Base-by-base conservation (phyloP, 805 yeast species). In the Nakazawaea wickerhamii region DNA sequence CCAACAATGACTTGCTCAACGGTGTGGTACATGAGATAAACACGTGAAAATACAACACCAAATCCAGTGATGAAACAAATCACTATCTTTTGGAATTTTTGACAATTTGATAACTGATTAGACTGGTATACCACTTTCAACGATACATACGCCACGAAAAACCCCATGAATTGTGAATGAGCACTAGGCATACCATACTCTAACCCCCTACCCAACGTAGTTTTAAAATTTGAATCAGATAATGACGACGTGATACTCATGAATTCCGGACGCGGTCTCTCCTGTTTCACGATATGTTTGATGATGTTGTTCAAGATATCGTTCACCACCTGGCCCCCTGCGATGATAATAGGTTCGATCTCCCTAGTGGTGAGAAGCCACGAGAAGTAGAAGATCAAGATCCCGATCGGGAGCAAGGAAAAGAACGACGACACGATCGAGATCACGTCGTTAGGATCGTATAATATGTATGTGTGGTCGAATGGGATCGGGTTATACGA, bases 151-250 rank as follows among this genome's bases (percentile, higher is more conserved):
- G 73, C 65, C n/a, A 77, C 72, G 49, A 84, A 79, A 57, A 79
- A 93, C 2, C 95, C 95, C 89, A 91, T 84, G 60, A 90, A 93
- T 63, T 91, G 99, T 0, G 96, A 79, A 61, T 91, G 99, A 1
- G 99, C 96, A 41, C 90, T 80, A 0, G 99, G 99, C 97, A 91
- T 91, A 0, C 99, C 99, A 58, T 82, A 89, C 23, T 43, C 46
- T n/a, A 43, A 34, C 1, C 84, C 80, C 48, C 84, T 70, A 45
- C 77, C 38, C 4, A 37, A 14, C 5, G 41, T 27, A 26, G 38
- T 17, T n/a, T 57, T 57, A 20, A 65, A 70, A 20, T 52, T 77
- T 59, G 38, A 50, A 45, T 33, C 45, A 23, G 36, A 13, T 9
- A 19, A 6, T n/a, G 27, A 3, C 64, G 64, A 20, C 44, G 46